Evolutionary conservation across 805 yeast genomes (phyloP), one percentile per base, ranked within the genome.

Genomic region (Candida boleticola): DNA sequence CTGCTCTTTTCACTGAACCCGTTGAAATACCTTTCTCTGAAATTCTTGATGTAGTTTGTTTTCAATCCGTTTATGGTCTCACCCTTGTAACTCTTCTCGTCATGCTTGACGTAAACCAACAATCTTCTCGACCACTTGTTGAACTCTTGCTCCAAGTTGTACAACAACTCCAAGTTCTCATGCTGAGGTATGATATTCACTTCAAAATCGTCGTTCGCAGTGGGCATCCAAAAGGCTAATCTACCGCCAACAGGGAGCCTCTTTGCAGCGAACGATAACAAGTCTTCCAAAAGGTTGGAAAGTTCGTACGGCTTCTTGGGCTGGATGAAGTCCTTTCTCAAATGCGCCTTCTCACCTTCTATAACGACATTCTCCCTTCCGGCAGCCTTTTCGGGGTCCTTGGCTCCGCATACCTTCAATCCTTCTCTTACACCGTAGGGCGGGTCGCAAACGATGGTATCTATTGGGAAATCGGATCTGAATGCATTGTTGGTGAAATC

Each of bases 351-450:
- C 52, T 80, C 80, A 5, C 96, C 96, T 47, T 85, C 83, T 20
- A 88, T 86, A n/a, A 81, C 72, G 3, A 84, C 68, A 33, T 77
- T 65, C 55, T 88, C 95, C 52, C 87, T 79, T 0, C 92, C 95
- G 7, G 66, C 76, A 33, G 84, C 84, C 53, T 76, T 79, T 2
- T 83, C 82, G 39, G 83, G 77, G 46, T 76, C 63, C 48, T 76
- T 80, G 3, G 95, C 85, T 3, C 99, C 99, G 42, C 95, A 79
- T 0, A 89, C 96, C 59, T 89, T 89, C 41, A 93, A 76, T 3
- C 98, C 96, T 61, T 93, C 99, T 52, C 99, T 74, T 2, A 93
- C 95, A 10, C 99, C 99, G 61, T 93, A 93, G 0, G 99, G 99
- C 2, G 99, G 99, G 63, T 93, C 99, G 58, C 97, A 89, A 1